These are phyloP conservation scores for Barbarea vulgaris DNA, from an alignment of 345 rosid species.

Conservation along the genomic window DNA sequence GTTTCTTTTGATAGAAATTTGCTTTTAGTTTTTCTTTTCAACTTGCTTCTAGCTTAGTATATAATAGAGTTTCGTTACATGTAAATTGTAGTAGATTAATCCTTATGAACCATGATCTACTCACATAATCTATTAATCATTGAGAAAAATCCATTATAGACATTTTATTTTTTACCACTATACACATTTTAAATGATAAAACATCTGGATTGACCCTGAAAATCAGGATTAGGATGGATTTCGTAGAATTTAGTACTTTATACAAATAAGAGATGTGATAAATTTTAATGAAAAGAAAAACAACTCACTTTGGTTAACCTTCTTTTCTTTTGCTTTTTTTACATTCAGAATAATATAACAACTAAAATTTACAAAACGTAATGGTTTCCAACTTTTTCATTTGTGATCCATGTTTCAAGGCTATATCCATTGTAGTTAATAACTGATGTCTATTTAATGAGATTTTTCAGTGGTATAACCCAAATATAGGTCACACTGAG, in stretches of 20 bases:
- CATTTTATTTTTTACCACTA: neutral
- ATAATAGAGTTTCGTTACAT: neutral
- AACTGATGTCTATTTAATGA: neutral
- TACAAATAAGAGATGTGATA: neutral
- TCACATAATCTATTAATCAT: neutral
- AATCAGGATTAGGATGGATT: neutral
- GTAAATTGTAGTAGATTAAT: neutral
- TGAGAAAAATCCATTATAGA: neutral
- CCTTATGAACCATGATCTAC: neutral
- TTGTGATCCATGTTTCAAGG: neutral
- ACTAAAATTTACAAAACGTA: neutral
- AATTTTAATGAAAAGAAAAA: neutral
- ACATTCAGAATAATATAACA: neutral
- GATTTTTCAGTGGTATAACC: neutral
- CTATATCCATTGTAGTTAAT: neutral
- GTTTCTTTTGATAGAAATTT: neutral
- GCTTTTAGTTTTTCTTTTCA: neutral
- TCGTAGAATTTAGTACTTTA: neutral
- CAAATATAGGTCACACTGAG: neutral
- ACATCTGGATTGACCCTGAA: constrained; percentile 12
- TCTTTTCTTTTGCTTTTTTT: neutral
- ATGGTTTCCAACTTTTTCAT: neutral
- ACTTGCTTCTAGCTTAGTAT: neutral
- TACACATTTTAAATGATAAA: constrained; percentile 6
- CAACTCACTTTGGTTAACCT: neutral